Base-by-base conservation (phyloP, 495 filamentous ascomycete species). In the Aspergillus hancockii region DNA sequence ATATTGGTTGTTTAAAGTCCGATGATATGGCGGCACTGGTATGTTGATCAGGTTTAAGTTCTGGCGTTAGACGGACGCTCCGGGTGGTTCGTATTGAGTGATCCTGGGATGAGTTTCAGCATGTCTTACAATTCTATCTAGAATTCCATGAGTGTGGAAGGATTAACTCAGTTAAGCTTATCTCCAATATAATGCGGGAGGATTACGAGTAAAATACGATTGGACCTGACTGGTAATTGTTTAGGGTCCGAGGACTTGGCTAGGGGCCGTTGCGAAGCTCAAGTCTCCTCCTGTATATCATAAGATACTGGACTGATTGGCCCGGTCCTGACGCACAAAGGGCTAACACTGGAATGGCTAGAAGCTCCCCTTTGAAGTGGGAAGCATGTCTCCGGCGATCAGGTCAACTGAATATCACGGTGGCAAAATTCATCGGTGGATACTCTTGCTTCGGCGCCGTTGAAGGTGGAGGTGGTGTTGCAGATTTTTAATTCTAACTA, bases 101-200 rank as follows among this genome's bases (percentile, higher is more conserved):
- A 40, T 40, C 36, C 36, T 4, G 3, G 36, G 36, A 40, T 12
- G 36, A n/a, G 16, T 13, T 40, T 40, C 12, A 4, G 3, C 36
- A 40, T 40, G 36, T 40, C 16, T n/a, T n/a, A 23, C n/a, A 22
- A 21, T 47, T 47, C n/a, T n/a, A n/a, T n/a, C n/a, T n/a, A n/a
- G n/a, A n/a, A n/a, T n/a, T n/a, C n/a, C n/a, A n/a, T n/a, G n/a
- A n/a, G n/a, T n/a, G n/a, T n/a, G n/a, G n/a, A n/a, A n/a, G n/a
- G n/a, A n/a, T n/a, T n/a, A 8, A 14, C 43, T 47, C 43, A 47
- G 13, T 22, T 47, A 47, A 47, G 43, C 43, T 47, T 14, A 47
- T 22, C 19, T n/a, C 21, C 23, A 45, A 9, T 19, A 2, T 45
- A 16, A 45, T 9, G 1, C 41, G 1, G 18, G 8, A 14, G 41